These are phyloP conservation scores for Hemerocallis citrina DNA, from an alignment of 106 monocot genomes.

Conservation along the genomic window DNA sequence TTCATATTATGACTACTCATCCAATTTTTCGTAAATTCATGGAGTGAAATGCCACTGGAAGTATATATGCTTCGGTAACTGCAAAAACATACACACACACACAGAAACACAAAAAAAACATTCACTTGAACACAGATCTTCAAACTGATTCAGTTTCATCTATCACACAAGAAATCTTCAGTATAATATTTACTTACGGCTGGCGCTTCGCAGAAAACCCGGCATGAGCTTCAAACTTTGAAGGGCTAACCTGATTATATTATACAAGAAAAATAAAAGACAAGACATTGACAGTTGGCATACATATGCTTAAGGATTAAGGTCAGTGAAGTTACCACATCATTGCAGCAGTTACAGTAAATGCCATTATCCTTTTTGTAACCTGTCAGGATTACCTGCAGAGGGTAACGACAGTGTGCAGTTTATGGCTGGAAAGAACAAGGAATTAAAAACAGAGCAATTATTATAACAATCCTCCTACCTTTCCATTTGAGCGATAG, in stretches of 20 bases:
- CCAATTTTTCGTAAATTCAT: slow-evolving; percentile 39
- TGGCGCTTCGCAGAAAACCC: slow-evolving; percentile 31
- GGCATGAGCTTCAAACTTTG: slow-evolving; percentile 59
- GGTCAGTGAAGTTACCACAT: slow-evolving; percentile 28
- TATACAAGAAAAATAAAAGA: slow-evolving; percentile 6
- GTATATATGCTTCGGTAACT: slow-evolving; percentile 72
- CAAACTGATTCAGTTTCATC: neutral
- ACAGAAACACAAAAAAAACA: no score
- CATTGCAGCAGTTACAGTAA: slow-evolving; percentile 41
- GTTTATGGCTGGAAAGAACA: neutral
- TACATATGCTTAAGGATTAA: slow-evolving; percentile 1
- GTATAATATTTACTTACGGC: slow-evolving; percentile 39
- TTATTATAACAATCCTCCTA: slow-evolving; percentile 10
- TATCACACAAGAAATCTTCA: neutral
- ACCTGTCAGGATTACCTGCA: slow-evolving; percentile 44
- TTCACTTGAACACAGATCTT: slow-evolving; percentile 1
- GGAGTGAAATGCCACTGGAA: slow-evolving; percentile 43
- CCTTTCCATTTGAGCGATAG: slow-evolving; percentile 43
- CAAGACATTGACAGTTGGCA: neutral
- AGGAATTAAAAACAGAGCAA: neutral
- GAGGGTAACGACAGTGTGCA: slow-evolving; percentile 6
- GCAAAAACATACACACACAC: no score
- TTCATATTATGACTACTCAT: slow-evolving; percentile 16
- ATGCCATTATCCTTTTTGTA: slow-evolving; percentile 41
- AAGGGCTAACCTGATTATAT: slow-evolving; percentile 36